Base-by-base conservation (phyloP, 1,284 basidiomycete species). In the Moesziomyces aphidis region DNA sequence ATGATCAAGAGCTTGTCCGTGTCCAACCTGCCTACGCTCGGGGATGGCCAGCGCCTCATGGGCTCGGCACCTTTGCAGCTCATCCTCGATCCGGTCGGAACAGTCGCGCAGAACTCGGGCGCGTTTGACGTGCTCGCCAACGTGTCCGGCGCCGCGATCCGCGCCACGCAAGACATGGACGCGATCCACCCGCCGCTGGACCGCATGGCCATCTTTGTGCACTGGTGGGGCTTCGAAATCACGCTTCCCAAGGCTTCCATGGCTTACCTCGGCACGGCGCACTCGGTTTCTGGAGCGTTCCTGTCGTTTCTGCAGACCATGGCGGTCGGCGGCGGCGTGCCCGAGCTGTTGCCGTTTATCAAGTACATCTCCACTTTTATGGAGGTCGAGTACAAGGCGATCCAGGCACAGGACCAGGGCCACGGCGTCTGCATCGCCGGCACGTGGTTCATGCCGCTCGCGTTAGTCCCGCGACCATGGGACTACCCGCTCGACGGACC, bases 201-300 rank as follows among this genome's bases (percentile, higher is more conserved):
- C 54, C 72, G 80, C 34, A 73, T 80, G 77, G 75, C 79, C 52
- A 76, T 82, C 70, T 79, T 80, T 51, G 63, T 81, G 19, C 76
- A 79, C 55, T 82, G 80, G 80, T 82, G 78, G 78, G 80, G 80
- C n/a, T 82, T 79, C 22, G 80, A 82, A 56, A 61, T 82, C 44
- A 81, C 79, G 23, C 70, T 82, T 1, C 80, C 80, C 15, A 60
- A 71, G 22, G 61, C 77, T 2, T 76, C 75, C 4, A 77, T 82
- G 76, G 46, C 55, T 13, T 79, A 80, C 50, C 75, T 82, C n/a
- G 49, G 47, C 7, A 82, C 80, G 1, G 80, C 80, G 22, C 78
- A 81, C 39, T 76, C 72, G 15, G 59, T 82, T 9, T 77, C 75
- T 6, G 79, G 77, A 1, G 74, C 79, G 0, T 79, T 82, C 53